phyloP scores from a whole-genome alignment of 768 basidiomycete genomes.

The Scleroderma citrinum region DNA sequence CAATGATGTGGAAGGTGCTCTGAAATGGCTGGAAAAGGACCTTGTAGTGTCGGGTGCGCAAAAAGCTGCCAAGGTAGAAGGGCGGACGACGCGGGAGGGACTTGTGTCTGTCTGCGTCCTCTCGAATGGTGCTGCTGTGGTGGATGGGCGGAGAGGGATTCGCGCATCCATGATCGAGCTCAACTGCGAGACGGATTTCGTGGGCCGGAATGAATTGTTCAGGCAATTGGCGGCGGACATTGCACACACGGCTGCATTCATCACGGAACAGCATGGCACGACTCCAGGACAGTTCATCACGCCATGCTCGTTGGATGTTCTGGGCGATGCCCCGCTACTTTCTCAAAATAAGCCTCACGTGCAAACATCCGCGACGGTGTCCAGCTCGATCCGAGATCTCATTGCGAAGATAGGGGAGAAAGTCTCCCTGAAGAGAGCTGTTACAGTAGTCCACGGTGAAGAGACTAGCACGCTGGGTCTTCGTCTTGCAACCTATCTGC shows the following conservation, averaged over 20 bases:
- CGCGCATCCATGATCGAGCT: slow-evolving; percentile 87
- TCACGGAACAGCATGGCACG: slow-evolving; percentile 46
- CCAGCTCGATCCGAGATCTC: slow-evolving; percentile 57
- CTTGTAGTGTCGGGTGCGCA: slow-evolving; percentile 61
- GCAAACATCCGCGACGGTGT: slow-evolving; percentile 45
- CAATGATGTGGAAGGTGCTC: slow-evolving; percentile 68
- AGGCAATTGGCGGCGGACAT: slow-evolving; percentile 69
- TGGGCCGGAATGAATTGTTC: slow-evolving; percentile 82
- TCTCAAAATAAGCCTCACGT: slow-evolving; percentile 27
- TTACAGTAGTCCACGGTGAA: slow-evolving; percentile 31
- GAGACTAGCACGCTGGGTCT: slow-evolving; percentile 32
- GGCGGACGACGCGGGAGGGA: slow-evolving; percentile 72
- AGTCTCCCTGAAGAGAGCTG: slow-evolving; percentile 60
- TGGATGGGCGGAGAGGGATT: slow-evolving; percentile 38
- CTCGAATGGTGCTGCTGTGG: slow-evolving; percentile 45
- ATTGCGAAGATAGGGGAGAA: slow-evolving; percentile 80
- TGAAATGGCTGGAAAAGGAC: slow-evolving; percentile 79
- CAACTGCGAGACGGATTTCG: slow-evolving; percentile 97
- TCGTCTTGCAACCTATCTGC: slow-evolving; percentile 53
- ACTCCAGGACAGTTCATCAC: slow-evolving; percentile 35
- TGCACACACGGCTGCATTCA: slow-evolving; percentile 76
- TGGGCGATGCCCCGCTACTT: slow-evolving; percentile 66
- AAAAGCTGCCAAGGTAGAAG: slow-evolving; percentile 80
- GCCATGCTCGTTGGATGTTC: slow-evolving; percentile 44
- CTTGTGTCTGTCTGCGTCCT: slow-evolving; percentile 73